Evolutionary conservation across 148 eudicot genomes (phyloP).

Genomic region (Persicaria maculosa): DNA sequence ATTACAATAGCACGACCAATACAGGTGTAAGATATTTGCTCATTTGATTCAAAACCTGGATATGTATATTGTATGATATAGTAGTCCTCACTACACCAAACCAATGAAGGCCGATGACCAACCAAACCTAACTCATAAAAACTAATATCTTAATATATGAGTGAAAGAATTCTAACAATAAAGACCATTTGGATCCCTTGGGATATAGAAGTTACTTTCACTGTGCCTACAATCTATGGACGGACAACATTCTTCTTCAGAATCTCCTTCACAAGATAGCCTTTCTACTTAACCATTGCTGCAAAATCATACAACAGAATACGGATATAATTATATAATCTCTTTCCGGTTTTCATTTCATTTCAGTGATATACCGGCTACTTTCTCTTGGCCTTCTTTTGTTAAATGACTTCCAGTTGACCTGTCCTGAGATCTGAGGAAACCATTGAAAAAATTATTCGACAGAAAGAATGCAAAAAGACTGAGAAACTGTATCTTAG

Average conservation of each 20-base stretch:
- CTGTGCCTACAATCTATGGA: conserved; percentile 26
- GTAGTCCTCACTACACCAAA: conserved; percentile 38
- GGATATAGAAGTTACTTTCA: conserved; percentile 19
- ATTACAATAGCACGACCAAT: conserved; percentile 30
- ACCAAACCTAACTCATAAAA: conserved; percentile 32
- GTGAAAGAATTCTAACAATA: neutral
- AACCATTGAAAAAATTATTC: conserved; percentile 25
- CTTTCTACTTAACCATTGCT: conserved; percentile 45
- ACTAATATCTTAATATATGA: conserved; percentile 2
- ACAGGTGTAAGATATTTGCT: conserved; percentile 36
- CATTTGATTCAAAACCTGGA: conserved; percentile 25
- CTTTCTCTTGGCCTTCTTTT: conserved; percentile 62
- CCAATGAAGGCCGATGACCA: conserved; percentile 24
- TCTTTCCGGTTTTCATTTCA: no score
- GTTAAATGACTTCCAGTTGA: conserved; percentile 29
- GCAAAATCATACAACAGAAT: conserved; percentile 12
- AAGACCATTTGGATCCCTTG: neutral
- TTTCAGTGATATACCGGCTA: conserved; percentile 38
- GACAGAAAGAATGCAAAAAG: conserved; percentile 9
- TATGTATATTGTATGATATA: conserved; percentile 38
- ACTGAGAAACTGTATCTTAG: neutral
- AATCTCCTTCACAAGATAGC: conserved; percentile 38
- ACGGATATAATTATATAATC: neutral
- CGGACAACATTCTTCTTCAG: conserved; percentile 29
- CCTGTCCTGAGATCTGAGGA: conserved; percentile 35